Percentiles rank a stretch among this genome's conserved stretches.
phyloP scores from a whole-genome alignment of 768 basidiomycete species.

The Heimioporus sp. region DNA sequence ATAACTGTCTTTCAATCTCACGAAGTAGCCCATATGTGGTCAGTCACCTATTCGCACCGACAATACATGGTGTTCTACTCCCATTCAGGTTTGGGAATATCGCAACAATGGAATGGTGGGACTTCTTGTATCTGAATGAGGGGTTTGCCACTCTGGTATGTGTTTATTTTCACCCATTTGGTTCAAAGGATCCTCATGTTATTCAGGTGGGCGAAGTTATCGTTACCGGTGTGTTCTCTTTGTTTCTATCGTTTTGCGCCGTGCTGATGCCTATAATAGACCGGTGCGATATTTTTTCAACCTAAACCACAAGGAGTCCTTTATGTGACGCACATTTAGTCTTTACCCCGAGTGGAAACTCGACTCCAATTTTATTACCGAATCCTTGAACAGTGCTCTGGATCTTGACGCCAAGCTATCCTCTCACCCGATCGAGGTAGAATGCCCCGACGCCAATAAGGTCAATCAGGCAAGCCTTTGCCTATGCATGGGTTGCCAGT shows the following conservation, averaged over 20 bases:
- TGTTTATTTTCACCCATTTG: slow-evolving; percentile 2
- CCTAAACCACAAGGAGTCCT: not conserved
- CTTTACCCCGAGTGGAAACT: slow-evolving; percentile 87
- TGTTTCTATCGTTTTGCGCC: not conserved
- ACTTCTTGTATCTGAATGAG: slow-evolving; percentile 81
- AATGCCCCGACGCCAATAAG: slow-evolving; percentile 81
- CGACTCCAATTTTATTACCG: slow-evolving; percentile 76
- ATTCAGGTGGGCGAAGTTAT: slow-evolving; percentile 84
- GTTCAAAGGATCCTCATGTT: slow-evolving; percentile 1
- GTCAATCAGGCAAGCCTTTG: slow-evolving; percentile 60
- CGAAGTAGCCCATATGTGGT: slow-evolving; percentile 87
- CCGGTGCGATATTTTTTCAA: slow-evolving; percentile 38
- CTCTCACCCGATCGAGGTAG: slow-evolving; percentile 92
- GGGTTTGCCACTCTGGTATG: slow-evolving; percentile 82
- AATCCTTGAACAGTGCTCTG: slow-evolving; percentile 74
- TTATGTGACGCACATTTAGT: slow-evolving; percentile 31
- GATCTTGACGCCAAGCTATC: slow-evolving; percentile 80
- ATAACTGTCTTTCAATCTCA: slow-evolving; percentile 79
- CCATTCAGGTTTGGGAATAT: slow-evolving; percentile 82
- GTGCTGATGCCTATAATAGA: slow-evolving; percentile 36
- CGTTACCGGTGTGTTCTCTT: slow-evolving; percentile 53
- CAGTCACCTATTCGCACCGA: slow-evolving; percentile 13
- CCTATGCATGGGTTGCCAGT: not conserved
- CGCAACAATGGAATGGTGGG: slow-evolving; percentile 94
- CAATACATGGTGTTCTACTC: slow-evolving; percentile 10